Percentiles rank a stretch among this genome's conserved stretches.
Conservation (phyloP, 1,284 basidiomycete genomes). For the Cryptococcus maquisensis region DNA sequence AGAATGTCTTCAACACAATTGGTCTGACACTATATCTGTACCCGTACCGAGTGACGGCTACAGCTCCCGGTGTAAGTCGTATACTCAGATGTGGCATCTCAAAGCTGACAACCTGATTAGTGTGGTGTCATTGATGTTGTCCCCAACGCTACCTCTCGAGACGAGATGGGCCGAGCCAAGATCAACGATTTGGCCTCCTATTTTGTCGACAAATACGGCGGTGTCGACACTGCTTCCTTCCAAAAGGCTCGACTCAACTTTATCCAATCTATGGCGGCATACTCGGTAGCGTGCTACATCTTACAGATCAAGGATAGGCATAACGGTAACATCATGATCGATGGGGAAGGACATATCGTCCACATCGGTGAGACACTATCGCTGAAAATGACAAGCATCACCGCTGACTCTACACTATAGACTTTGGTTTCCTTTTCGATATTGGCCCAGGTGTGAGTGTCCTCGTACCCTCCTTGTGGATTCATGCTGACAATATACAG, state of each 20-base stretch:
- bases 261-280: slow-evolving; percentile 98
- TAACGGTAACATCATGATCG: slow-evolving; percentile 99
- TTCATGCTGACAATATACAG: slow-evolving; percentile 47
- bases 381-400: neutral
- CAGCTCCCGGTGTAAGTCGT: slow-evolving; percentile 79
- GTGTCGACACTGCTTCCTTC: slow-evolving; percentile 81
- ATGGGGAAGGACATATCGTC: slow-evolving; percentile 90
- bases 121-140: slow-evolving; percentile 99
- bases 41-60: slow-evolving; percentile 96
- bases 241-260: slow-evolving; percentile 93
- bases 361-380: slow-evolving; percentile 71
- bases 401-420: slow-evolving; percentile 49
- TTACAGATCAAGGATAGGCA: slow-evolving; percentile 96
- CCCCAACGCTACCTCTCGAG: slow-evolving; percentile 93
- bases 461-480: neutral
- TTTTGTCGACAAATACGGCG: slow-evolving; percentile 92
- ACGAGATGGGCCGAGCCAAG: slow-evolving; percentile 98
- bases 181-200: slow-evolving; percentile 94
- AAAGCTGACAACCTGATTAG: slow-evolving; percentile 48
- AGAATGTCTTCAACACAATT: slow-evolving; percentile 85
- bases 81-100: neutral
- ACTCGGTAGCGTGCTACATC: slow-evolving; percentile 97
- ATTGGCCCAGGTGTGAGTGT: slow-evolving; percentile 76
- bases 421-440: slow-evolving; percentile 98
- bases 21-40: slow-evolving; percentile 89